Conservation (phyloP, 2,329 filamentous ascomycete genomes). For the Diplocarpon rosae region DNA sequence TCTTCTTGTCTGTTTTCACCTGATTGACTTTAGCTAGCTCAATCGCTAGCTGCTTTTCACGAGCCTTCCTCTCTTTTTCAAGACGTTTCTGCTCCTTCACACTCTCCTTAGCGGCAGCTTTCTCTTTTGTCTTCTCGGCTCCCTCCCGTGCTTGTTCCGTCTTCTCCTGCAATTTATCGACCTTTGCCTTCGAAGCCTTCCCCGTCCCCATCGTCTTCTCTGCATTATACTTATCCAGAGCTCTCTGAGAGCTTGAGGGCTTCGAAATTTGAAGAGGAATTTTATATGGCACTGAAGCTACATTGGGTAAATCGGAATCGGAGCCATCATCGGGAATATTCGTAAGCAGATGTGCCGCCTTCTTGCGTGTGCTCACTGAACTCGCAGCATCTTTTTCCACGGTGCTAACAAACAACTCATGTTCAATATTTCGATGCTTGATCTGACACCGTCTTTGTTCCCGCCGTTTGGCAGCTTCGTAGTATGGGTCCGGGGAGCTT, state of each 20-base stretch:
- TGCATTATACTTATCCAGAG: constrained; percentile 5
- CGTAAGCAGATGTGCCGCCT: neutral
- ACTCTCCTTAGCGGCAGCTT: constrained; percentile 18
- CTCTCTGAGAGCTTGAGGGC: constrained; percentile 1
- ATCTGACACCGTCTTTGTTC: constrained; percentile 7
- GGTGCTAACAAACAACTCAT: constrained; percentile 3
- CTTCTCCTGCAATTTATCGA: constrained; percentile 13
- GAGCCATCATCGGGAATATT: neutral
- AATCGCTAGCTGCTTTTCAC: constrained; percentile 51
- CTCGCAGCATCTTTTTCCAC: neutral
- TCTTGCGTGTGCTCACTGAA: neutral
- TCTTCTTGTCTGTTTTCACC: constrained; percentile 59
- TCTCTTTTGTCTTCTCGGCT: constrained; percentile 11
- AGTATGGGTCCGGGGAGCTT: constrained; percentile 22
- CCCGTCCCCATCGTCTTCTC: constrained; percentile 7
- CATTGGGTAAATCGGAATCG: neutral
- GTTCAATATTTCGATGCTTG: constrained; percentile 9
- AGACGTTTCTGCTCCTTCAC: constrained; percentile 44
- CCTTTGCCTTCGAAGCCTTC: constrained; percentile 9
- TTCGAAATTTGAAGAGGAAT: neutral
- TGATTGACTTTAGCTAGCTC: constrained; percentile 67
- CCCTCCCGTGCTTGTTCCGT: constrained; percentile 15
- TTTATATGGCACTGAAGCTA: constrained; percentile 11
- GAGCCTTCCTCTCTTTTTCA: constrained; percentile 49
- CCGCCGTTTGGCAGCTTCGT: constrained; percentile 10